phyloP scores from a whole-genome alignment of 2,329 filamentous ascomycete species.

The Pseudogymnoascus pannorum region DNA sequence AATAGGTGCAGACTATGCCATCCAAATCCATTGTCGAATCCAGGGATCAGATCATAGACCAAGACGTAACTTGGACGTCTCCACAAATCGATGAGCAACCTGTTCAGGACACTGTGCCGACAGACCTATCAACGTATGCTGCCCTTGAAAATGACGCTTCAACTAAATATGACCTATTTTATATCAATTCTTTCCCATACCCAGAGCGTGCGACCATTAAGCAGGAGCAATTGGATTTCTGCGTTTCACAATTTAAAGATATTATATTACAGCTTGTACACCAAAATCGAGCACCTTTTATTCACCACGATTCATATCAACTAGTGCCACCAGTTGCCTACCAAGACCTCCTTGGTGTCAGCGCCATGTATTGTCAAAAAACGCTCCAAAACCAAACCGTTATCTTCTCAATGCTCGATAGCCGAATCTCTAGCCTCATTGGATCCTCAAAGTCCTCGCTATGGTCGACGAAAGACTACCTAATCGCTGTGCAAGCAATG shows the following conservation, averaged over 20 bases:
- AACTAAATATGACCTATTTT: constrained; percentile 4
- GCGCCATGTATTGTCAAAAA: constrained; percentile 16
- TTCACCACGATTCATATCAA: constrained; percentile 16
- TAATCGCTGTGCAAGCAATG: constrained; percentile 20
- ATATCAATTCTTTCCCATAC: constrained; percentile 13
- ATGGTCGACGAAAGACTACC: constrained; percentile 10
- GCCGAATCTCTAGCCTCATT: constrained; percentile 13
- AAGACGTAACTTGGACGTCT: not conserved
- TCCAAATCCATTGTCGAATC: not conserved
- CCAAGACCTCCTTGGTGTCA: constrained; percentile 17
- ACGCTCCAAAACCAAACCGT: constrained; percentile 10
- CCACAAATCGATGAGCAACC: not conserved
- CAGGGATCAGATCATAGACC: not conserved
- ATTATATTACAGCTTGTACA: constrained; percentile 12
- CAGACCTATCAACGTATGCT: not conserved
- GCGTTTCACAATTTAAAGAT: constrained; percentile 14
- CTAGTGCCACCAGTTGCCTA: constrained; percentile 13
- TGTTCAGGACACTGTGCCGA: not conserved
- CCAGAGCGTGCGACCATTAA: constrained; percentile 1
- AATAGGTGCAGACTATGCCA: not conserved
- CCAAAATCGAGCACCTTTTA: constrained; percentile 18
- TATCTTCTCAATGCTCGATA: constrained; percentile 16
- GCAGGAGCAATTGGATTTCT: constrained; percentile 12
- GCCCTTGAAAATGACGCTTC: not conserved
- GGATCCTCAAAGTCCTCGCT: constrained; percentile 2